phyloP scores from a whole-genome alignment of 2,329 filamentous ascomycete species.

The Trichoderma harzianum region DNA sequence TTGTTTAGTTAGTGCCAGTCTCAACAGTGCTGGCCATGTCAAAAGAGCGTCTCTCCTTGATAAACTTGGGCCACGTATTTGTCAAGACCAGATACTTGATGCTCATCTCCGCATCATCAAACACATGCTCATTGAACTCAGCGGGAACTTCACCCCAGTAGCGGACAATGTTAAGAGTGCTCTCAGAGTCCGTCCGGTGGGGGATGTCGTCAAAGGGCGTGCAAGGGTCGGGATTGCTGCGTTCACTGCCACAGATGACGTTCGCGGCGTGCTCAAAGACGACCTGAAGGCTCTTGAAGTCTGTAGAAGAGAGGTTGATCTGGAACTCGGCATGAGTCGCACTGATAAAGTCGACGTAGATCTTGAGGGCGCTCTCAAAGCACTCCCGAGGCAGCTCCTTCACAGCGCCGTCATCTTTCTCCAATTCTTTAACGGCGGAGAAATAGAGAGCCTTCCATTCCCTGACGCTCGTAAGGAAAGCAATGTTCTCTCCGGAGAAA shows the following conservation, averaged over 20 bases:
- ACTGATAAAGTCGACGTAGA: conserved; percentile 61
- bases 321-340: conserved; percentile 61
- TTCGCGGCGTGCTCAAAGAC: conserved; percentile 56
- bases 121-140: conserved; percentile 51
- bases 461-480: conserved; percentile 57
- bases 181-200: conserved; percentile 19
- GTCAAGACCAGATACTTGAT: conserved; percentile 67
- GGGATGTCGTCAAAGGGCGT: conserved; percentile 42
- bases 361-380: conserved; percentile 56
- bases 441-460: conserved; percentile 37
- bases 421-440: conserved; percentile 25
- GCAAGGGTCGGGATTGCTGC: conserved; percentile 37
- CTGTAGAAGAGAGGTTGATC: conserved; percentile 60
- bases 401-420: conserved; percentile 23
- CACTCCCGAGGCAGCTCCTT: conserved; percentile 43
- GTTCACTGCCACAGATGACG: conserved; percentile 40
- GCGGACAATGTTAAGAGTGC: conserved; percentile 27
- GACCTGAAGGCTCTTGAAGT: conserved; percentile 51
- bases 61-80: conserved; percentile 65
- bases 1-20: conserved; percentile 11
- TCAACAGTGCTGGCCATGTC: conserved; percentile 25
- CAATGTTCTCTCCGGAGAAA: conserved; percentile 66
- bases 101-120: conserved; percentile 57
- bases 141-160: conserved; percentile 47
- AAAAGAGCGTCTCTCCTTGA: conserved; percentile 32